phyloP scores from a whole-genome alignment of 306 rosid genomes.

The Prosopis cineraria region DNA sequence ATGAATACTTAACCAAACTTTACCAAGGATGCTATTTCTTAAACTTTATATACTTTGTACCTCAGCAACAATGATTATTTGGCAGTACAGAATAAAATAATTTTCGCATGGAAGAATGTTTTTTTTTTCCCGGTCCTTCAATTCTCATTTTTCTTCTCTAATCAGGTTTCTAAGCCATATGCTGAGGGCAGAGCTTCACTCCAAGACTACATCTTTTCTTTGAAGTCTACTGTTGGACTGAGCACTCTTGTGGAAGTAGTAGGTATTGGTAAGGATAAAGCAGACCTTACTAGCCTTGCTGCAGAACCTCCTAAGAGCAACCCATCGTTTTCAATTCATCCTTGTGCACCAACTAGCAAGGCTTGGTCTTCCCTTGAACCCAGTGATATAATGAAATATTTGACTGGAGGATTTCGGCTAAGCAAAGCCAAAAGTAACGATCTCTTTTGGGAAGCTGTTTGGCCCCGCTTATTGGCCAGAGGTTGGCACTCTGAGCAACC shows the following conservation, averaged over 20 bases:
- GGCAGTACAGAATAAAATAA: not conserved
- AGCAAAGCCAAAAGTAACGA: constrained; percentile 75
- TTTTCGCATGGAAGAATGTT: not conserved
- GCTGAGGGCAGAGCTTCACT: constrained; percentile 61
- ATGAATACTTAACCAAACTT: constrained; percentile 22
- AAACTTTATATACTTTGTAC: not conserved
- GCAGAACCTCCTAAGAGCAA: constrained; percentile 56
- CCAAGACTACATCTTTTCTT: constrained; percentile 61
- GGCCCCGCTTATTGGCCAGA: constrained; percentile 86
- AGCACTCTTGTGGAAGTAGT: constrained; percentile 67
- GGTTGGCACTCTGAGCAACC: constrained; percentile 90
- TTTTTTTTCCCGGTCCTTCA: constrained; percentile 15
- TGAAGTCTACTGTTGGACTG: constrained; percentile 68
- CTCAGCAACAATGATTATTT: not conserved
- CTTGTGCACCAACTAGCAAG: constrained; percentile 49
- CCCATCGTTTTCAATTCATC: constrained; percentile 34
- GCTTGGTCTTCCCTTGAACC: constrained; percentile 67
- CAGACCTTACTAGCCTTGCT: constrained; percentile 67
- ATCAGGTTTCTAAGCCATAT: constrained; percentile 65
- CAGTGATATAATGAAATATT: constrained; percentile 55
- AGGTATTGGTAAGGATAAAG: constrained; percentile 70
- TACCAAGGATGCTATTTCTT: constrained; percentile 16
- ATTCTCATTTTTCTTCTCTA: constrained; percentile 32
- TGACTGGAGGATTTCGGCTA: constrained; percentile 69
- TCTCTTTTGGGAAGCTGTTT: constrained; percentile 89